Evolutionary conservation across 2,329 filamentous ascomycete species (phyloP).

Genomic region (Diaporthe ampelina): DNA sequence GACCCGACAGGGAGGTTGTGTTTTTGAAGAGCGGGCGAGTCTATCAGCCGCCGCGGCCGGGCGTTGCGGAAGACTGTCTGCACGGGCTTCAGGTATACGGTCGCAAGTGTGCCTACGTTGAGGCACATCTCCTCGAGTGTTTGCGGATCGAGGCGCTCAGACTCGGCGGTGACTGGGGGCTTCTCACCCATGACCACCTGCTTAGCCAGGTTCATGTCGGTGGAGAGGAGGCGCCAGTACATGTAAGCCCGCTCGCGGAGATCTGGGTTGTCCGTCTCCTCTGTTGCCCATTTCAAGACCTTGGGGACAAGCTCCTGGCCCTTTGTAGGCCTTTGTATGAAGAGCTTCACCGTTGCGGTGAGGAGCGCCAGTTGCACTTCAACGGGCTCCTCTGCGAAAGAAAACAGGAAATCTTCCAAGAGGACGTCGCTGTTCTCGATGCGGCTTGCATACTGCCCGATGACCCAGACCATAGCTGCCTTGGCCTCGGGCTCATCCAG

Average conservation of each 20-base stretch:
- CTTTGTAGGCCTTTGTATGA: conserved; percentile 96
- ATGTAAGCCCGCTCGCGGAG: conserved; percentile 96
- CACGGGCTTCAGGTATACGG: conserved; percentile 97
- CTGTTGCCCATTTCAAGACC: conserved; percentile 97
- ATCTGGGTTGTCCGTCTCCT: conserved; percentile 99
- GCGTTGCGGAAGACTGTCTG: conserved; percentile 96
- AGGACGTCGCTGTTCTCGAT: conserved; percentile 97
- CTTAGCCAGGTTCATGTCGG: conserved; percentile 88
- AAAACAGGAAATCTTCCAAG: conserved; percentile 94
- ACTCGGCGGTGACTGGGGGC: conserved; percentile 94
- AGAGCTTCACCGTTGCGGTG: conserved; percentile 96
- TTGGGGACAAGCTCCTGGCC: conserved; percentile 93
- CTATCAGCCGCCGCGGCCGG: conserved; percentile 81
- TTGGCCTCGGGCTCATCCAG: conserved; percentile 98
- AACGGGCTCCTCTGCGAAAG: conserved; percentile 93
- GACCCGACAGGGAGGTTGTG: conserved; percentile 71
- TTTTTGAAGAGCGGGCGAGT: conserved; percentile 88
- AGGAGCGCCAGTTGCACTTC: conserved; percentile 96
- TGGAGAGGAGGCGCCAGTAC: conserved; percentile 98
- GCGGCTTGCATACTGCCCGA: conserved; percentile 95
- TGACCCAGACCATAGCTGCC: conserved; percentile 99
- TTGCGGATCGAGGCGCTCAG: conserved; percentile 89
- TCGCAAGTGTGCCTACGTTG: conserved; percentile 94
- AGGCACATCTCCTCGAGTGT: conserved; percentile 98
- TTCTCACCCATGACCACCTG: conserved; percentile 97